Conservation (phyloP, 768 basidiomycete genomes). For the Boletus tylopilopsis region DNA sequence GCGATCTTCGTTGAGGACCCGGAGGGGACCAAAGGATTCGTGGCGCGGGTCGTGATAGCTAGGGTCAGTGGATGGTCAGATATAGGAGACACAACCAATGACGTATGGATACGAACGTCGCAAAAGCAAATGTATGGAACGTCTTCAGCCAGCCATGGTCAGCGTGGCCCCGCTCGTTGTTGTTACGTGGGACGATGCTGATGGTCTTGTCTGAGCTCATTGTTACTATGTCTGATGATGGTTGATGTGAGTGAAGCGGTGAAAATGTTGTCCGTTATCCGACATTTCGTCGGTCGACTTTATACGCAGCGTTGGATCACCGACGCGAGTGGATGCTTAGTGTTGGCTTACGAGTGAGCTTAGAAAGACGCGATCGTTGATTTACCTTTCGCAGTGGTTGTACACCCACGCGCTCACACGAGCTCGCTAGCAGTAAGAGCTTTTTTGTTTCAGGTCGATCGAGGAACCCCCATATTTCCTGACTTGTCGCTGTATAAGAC, state of each 20-base stretch:
- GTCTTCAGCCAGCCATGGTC: constrained; percentile 88
- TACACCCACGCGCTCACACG: constrained; percentile 27
- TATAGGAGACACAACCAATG: constrained; percentile 14
- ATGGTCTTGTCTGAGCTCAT: constrained; percentile 20
- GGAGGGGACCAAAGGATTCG: constrained; percentile 65
- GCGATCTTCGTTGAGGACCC: constrained; percentile 94
- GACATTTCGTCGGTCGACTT: not conserved
- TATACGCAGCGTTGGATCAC: constrained; percentile 16
- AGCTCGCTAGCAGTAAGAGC: constrained; percentile 5
- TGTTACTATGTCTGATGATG: not conserved
- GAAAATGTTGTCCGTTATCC: not conserved
- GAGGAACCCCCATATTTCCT: no score
- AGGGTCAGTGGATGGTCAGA: not conserved
- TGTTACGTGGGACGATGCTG: constrained; percentile 50
- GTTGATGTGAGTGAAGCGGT: not conserved
- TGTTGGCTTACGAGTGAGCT: constrained; percentile 11
- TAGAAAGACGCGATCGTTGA: constrained; percentile 5
- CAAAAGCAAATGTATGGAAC: constrained; percentile 81
- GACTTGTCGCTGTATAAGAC: no score
- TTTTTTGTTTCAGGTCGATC: no score
- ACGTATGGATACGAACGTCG: constrained; percentile 42
- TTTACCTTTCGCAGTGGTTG: constrained; percentile 22
- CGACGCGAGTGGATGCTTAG: not conserved
- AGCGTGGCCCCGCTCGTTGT: constrained; percentile 63
- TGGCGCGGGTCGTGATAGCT: constrained; percentile 62